Base-by-base conservation (phyloP, 768 basidiomycete species). In the Kwoniella heveanensis region DNA sequence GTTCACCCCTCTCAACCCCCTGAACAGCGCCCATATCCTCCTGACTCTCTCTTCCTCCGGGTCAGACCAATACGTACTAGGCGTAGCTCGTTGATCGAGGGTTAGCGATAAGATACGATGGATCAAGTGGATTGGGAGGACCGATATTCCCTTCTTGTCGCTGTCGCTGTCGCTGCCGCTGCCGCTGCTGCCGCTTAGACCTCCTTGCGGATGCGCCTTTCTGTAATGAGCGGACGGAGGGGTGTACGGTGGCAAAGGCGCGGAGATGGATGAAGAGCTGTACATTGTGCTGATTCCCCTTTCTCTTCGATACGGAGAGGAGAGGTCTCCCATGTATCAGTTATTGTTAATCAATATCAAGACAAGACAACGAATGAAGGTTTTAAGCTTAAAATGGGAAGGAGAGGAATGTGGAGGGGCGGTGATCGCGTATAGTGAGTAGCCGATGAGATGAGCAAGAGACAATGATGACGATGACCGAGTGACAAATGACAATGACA, bases 1-100 rank as follows among this genome's bases (percentile, higher is more conserved):
- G 59, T 69, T 54, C 6, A 76, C 74, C 5, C 67, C 62, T 25
- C 70, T 54, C 5, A 73, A 22, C 7, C 66, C 70, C 22, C 69
- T 48, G 47, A 72, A 76, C 57, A 76, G 32, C 4, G 51, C 70
- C 70, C 70, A 76, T 53, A 66, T 54, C 60, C 74, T 46, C 32
- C 74, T 26, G 4, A 69, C 62, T 10, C 55, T 29, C 61, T 76
- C 74, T 55, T 76, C 74, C 15, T 69, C 62, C 4, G 26, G 15
- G 37, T 73, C 70, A 37, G 60, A 58, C 47, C 53, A 44, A 48
- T 54, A 76, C 25, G 46, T 25, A 32, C 64, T 70, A 13, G 72
- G 72, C 9, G 74, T 76, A 12, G 68, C 66, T 8, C 32, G 22
- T 17, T 64, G 66, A 47, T 73, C 70, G 7, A 76, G 62, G 0